Conservation (phyloP, 768 basidiomycete species). For the Plicaturopsis crispa region DNA sequence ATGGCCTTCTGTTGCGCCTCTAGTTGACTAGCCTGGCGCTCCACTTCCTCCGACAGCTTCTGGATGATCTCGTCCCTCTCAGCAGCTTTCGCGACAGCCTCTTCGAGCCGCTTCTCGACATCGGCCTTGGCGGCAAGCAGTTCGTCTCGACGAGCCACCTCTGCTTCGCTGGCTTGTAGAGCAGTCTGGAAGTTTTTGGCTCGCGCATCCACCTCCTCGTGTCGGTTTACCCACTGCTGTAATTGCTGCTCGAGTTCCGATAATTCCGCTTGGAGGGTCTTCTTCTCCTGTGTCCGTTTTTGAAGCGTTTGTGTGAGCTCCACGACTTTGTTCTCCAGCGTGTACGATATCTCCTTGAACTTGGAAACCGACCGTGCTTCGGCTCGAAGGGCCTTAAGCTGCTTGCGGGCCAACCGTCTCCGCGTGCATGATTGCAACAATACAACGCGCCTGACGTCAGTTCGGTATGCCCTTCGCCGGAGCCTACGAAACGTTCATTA, state of each 20-base stretch:
- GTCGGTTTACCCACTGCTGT: constrained; percentile 74
- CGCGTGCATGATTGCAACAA: constrained; percentile 90
- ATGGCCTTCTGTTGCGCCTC: constrained; percentile 69
- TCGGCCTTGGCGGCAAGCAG: constrained; percentile 70
- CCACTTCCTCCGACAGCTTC: constrained; percentile 72
- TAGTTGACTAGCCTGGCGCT: constrained; percentile 64
- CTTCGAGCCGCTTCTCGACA: constrained; percentile 75
- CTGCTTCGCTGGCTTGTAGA: constrained; percentile 63
- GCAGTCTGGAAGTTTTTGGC: constrained; percentile 67
- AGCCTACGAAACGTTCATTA: constrained; percentile 28
- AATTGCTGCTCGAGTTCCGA: constrained; percentile 79
- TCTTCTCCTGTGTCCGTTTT: constrained; percentile 85
- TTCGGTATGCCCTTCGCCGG: constrained; percentile 42
- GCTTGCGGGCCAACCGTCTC: constrained; percentile 77
- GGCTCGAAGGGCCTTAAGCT: constrained; percentile 74
- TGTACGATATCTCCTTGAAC: constrained; percentile 98
- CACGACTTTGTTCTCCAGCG: constrained; percentile 97
- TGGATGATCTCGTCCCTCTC: constrained; percentile 85
- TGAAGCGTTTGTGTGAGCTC: constrained; percentile 95
- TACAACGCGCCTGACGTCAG: constrained; percentile 66
- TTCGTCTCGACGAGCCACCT: constrained; percentile 64
- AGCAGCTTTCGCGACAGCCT: constrained; percentile 58
- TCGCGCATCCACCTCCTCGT: constrained; percentile 79
- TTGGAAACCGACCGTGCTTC: constrained; percentile 97
- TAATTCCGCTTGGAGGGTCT: constrained; percentile 72